A percentile compares a stretch with the other conserved stretches of the same genome.
Evolutionary conservation across 768 basidiomycete species (phyloP).

Genomic region (Peribolospora kevripleyi): DNA sequence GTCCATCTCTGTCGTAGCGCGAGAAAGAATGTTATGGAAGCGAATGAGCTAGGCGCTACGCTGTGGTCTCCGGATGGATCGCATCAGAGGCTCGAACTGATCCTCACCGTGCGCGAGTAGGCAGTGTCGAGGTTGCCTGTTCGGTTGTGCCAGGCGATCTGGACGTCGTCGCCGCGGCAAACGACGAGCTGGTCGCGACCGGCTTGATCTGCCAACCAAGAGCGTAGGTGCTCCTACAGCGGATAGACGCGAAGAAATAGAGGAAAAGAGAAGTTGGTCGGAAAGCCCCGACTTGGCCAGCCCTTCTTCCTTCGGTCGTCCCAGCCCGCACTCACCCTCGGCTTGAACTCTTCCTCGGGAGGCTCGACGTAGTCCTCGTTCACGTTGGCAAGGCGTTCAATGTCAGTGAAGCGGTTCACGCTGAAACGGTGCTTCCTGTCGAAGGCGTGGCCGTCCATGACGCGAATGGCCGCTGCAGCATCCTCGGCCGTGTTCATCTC

Average conservation of each 20-base stretch:
- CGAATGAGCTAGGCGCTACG: background rate
- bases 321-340: constrained; percentile 31
- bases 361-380: constrained; percentile 60
- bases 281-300: background rate
- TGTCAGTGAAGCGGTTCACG: constrained; percentile 68
- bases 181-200: constrained; percentile 92
- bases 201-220: constrained; percentile 77
- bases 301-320: background rate
- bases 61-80: constrained; percentile 4
- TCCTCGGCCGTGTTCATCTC: constrained; percentile 49
- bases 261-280: background rate
- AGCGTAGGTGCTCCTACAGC: constrained; percentile 71
- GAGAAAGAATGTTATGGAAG: background rate
- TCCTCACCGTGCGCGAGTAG: constrained; percentile 42
- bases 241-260: background rate
- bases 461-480: constrained; percentile 38
- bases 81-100: background rate
- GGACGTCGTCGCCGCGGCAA: constrained; percentile 72
- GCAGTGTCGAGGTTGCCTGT: constrained; percentile 64
- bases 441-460: constrained; percentile 56
- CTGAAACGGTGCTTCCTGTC: constrained; percentile 66
- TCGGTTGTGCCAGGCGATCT: constrained; percentile 65
- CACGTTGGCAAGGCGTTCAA: constrained; percentile 49
- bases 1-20: constrained; percentile 51
- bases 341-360: constrained; percentile 40